Evolutionary conservation across 352 stramenopile species (phyloP).

Genomic region (Lagenidium giganteum): DNA sequence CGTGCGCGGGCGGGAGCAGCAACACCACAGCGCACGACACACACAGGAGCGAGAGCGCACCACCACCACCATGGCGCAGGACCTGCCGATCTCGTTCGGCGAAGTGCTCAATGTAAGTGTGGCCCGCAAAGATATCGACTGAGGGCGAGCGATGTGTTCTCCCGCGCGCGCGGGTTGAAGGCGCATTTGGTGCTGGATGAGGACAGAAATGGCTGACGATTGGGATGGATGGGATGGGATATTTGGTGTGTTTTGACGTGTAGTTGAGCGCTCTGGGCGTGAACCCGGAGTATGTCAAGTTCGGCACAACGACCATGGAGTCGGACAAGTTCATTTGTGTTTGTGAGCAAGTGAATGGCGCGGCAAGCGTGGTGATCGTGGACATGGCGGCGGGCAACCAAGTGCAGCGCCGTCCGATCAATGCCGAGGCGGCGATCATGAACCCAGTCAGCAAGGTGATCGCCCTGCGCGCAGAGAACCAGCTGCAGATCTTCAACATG

Average conservation of each 20-base stretch:
- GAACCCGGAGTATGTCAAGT: slow-evolving; percentile 90
- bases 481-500: slow-evolving; percentile 99
- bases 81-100: slow-evolving; percentile 86
- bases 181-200: not conserved
- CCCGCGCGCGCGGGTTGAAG: not conserved
- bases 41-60: slow-evolving; percentile 2
- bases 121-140: not conserved
- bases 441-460: slow-evolving; percentile 95
- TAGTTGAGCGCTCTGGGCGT: slow-evolving; percentile 85
- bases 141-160: no score
- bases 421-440: slow-evolving; percentile 99
- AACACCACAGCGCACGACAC: not conserved
- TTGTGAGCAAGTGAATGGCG: slow-evolving; percentile 87
- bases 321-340: slow-evolving; percentile 96
- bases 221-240: not conserved
- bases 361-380: slow-evolving; percentile 89
- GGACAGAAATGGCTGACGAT: not conserved
- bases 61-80: slow-evolving; percentile 64
- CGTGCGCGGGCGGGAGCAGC: slow-evolving; percentile 4
- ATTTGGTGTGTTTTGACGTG: slow-evolving; percentile 12
- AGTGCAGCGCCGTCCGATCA: slow-evolving; percentile 94
- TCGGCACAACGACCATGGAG: slow-evolving; percentile 95
- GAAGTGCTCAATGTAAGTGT: slow-evolving; percentile 87
- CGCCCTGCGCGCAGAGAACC: slow-evolving; percentile 82
- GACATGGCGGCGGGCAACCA: slow-evolving; percentile 87